These are phyloP conservation scores for Rhizopus arrhizus DNA, from an alignment of 371 early-diverging fungal species.

Conservation along the genomic window DNA sequence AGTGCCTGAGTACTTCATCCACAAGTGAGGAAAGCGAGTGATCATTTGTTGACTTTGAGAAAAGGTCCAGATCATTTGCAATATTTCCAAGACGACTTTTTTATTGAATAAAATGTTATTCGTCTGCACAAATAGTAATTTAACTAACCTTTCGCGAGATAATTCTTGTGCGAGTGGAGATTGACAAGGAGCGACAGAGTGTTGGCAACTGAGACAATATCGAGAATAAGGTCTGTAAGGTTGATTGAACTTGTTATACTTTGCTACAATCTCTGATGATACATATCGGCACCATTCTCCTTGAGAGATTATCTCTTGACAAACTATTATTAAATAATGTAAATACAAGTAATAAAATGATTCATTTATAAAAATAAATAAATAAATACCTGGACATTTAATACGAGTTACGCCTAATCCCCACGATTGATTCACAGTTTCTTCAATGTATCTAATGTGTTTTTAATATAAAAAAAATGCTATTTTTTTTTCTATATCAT, in stretches of 20 bases:
- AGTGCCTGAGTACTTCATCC: constrained; percentile 8
- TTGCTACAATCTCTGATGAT: constrained; percentile 39
- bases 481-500: constrained; percentile 1
- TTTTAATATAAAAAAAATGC: not conserved
- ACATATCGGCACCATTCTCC: constrained; percentile 65
- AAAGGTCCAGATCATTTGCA: constrained; percentile 12
- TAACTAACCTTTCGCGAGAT: constrained; percentile 28
- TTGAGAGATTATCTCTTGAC: constrained; percentile 56
- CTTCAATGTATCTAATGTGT: constrained; percentile 58
- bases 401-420: constrained; percentile 64
- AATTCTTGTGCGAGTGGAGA: constrained; percentile 35
- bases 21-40: not conserved
- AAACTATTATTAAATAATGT: constrained; percentile 38
- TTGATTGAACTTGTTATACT: constrained; percentile 65
- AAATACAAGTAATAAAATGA: too few species aligned
- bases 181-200: constrained; percentile 45
- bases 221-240: constrained; percentile 66
- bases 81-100: constrained; percentile 22
- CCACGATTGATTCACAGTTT: constrained; percentile 67
- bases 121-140: too few species aligned
- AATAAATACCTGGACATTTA: constrained; percentile 66
- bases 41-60: constrained; percentile 8
- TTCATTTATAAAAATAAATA: not conserved
- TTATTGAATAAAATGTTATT: not conserved
- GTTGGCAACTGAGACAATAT: constrained; percentile 54